Base-by-base conservation (phyloP, 2,329 filamentous ascomycete species). In the Alternaria incomplexa region DNA sequence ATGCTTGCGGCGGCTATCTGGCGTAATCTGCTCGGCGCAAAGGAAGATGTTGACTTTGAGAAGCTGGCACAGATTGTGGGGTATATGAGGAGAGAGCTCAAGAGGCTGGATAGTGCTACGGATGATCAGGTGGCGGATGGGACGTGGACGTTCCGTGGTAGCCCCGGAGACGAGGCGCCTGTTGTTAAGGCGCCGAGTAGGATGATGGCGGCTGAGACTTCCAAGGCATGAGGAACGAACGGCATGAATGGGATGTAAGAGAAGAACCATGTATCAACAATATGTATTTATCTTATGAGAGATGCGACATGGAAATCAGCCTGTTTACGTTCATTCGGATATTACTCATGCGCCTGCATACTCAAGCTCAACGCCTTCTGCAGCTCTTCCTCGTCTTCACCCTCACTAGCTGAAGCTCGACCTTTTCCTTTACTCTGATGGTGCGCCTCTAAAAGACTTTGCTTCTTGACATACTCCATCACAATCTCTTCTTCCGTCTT, bases 11-110 rank as follows among this genome's bases (percentile, higher is more conserved):
- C 91, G 45, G 96, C 96, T 9, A 85, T 99, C 51, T 99, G 96
- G 96, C 87, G 96, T 74, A 98, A 98, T 80, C 77, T 99, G 59
- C 97, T 93, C 85, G 93, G 95, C 82, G 93, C 88, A 22, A 83
- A 83, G 48, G 84, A 88, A 62, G 85, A 90, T 58, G 84, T 90
- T 17, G 87, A 92, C 78, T 83, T 89, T 72, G 82, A 82, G 52
- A 85, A 86, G 70, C 75, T 92, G 59, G 89, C 88, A 5, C 79
- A 83, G 63, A 86, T 92, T 56, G 87, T 90, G 23, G 85, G 83
- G 32, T 92, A 89, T 76, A 85, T 91, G 80, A 83, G 89, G 63
- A 83, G 85, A 67, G 84, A 87, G 54, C 66, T 90, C 44, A 81
- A 81, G 60, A 82, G 83, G 59, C 74, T 91, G 66, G 86, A 87